A percentile compares a stretch with the other conserved stretches of the same genome.
These are phyloP conservation scores for Pseudozyma pruni DNA, from an alignment of 1,284 basidiomycete species.

Conservation along the genomic window DNA sequence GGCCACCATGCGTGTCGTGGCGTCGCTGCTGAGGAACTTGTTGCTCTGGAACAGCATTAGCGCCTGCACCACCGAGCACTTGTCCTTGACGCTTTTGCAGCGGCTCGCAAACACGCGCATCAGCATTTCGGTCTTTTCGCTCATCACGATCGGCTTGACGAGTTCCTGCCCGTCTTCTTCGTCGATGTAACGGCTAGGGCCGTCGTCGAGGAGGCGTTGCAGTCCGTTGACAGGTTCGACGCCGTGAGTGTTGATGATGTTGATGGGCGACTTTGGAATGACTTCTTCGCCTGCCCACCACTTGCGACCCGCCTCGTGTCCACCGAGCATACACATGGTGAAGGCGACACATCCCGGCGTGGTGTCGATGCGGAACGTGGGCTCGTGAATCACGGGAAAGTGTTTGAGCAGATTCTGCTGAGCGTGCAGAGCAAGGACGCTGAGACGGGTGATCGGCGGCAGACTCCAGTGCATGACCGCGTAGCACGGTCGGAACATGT, in stretches of 20 bases:
- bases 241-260: slow-evolving; percentile 34
- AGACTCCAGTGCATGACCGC: slow-evolving; percentile 56
- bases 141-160: slow-evolving; percentile 61
- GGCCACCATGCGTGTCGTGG: slow-evolving; percentile 40
- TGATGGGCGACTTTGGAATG: slow-evolving; percentile 40
- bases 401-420: slow-evolving; percentile 63
- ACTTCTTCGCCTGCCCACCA: slow-evolving; percentile 64
- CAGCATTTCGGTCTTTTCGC: slow-evolving; percentile 59
- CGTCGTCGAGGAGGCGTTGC: slow-evolving; percentile 15
- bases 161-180: slow-evolving; percentile 60
- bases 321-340: slow-evolving; percentile 58
- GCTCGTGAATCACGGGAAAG: slow-evolving; percentile 59
- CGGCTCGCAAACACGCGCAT: slow-evolving; percentile 50
- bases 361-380: slow-evolving; percentile 59
- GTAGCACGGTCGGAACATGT: slow-evolving; percentile 58
- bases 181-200: slow-evolving; percentile 34
- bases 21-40: slow-evolving; percentile 55
- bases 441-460: slow-evolving; percentile 54
- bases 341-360: slow-evolving; percentile 59
- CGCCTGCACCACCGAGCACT: slow-evolving; percentile 57
- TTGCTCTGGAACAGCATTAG: slow-evolving; percentile 57
- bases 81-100: slow-evolving; percentile 52
- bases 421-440: slow-evolving; percentile 56
- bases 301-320: slow-evolving; percentile 53
- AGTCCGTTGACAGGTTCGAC: slow-evolving; percentile 4